Evolutionary conservation across 2,329 filamentous ascomycete genomes (phyloP).

Genomic region (Sarocladium brachiariae): DNA sequence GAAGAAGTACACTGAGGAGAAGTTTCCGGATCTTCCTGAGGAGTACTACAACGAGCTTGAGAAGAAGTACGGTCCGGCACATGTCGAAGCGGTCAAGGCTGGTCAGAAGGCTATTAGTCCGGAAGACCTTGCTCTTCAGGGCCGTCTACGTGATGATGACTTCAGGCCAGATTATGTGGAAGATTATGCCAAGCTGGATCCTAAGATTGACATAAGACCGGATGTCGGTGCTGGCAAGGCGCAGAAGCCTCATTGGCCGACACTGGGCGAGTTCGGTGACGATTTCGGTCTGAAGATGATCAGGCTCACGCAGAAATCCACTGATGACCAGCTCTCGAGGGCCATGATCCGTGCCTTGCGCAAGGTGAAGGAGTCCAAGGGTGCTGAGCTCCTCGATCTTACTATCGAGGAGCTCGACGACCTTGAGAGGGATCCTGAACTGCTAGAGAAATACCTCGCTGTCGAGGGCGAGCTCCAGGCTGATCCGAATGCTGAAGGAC

Average conservation of each 20-base stretch:
- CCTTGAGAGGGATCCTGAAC: conserved; percentile 32
- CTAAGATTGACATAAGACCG: conserved; percentile 66
- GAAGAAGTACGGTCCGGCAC: conserved; percentile 69
- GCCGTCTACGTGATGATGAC: conserved; percentile 62
- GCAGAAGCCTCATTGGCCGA: conserved; percentile 51
- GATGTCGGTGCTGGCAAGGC: conserved; percentile 39
- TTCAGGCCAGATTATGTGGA: conserved; percentile 72
- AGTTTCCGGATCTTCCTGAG: conserved; percentile 39
- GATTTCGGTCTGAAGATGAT: conserved; percentile 47
- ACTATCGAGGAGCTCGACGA: conserved; percentile 40
- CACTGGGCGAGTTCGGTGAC: conserved; percentile 46
- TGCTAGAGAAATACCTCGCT: conserved; percentile 30
- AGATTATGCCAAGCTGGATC: conserved; percentile 71
- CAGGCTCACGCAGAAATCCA: conserved; percentile 34
- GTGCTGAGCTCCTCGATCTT: conserved; percentile 40
- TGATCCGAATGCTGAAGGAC: conserved; percentile 15
- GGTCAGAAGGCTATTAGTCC: conserved; percentile 71
- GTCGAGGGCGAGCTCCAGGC: conserved; percentile 22
- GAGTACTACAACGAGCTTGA: conserved; percentile 57
- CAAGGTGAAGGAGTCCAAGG: conserved; percentile 33
- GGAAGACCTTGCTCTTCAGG: conserved; percentile 68
- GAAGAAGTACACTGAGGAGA: conserved; percentile 36
- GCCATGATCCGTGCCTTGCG: conserved; percentile 35
- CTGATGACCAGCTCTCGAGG: conserved; percentile 33
- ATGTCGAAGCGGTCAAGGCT: conserved; percentile 74